These are phyloP conservation scores for Avena insularis DNA, from an alignment of 176 grass and related monocot genomes.

Conservation along the genomic window DNA sequence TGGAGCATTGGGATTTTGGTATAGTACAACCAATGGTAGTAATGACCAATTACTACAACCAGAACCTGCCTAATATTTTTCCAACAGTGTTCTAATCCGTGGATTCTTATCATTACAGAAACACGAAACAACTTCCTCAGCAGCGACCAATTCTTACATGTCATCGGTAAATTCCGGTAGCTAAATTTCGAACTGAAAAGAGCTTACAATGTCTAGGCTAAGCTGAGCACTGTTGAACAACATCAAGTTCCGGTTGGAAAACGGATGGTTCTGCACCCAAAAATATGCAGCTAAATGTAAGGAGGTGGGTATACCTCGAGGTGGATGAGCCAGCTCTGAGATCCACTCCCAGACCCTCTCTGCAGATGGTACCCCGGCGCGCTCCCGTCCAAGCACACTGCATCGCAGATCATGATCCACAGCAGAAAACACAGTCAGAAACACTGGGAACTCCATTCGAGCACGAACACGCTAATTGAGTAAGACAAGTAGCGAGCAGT, in stretches of 20 bases:
- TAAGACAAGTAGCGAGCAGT: background rate
- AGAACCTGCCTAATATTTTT: background rate
- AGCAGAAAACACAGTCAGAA: background rate
- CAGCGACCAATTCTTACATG: background rate
- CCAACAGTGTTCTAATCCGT: background rate
- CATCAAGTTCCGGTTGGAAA: background rate
- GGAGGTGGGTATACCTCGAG: slow-evolving; percentile 53
- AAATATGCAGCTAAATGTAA: background rate
- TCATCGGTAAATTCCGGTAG: background rate
- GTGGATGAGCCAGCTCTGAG: slow-evolving; percentile 64
- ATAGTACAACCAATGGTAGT: background rate
- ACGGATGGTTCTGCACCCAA: background rate
- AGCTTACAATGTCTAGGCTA: background rate
- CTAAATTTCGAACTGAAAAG: background rate
- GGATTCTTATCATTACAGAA: background rate
- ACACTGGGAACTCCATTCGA: background rate
- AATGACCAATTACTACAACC: background rate
- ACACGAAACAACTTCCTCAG: background rate
- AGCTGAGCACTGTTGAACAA: background rate
- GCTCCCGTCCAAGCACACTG: slow-evolving; percentile 83
- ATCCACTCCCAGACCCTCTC: slow-evolving; percentile 58
- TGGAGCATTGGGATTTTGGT: too few species aligned
- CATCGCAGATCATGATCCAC: background rate
- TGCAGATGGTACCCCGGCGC: slow-evolving; percentile 73
- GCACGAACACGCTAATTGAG: background rate